Evolutionary conservation across 2,329 filamentous ascomycete species (phyloP).

Genomic region (Mariannaea sp.): DNA sequence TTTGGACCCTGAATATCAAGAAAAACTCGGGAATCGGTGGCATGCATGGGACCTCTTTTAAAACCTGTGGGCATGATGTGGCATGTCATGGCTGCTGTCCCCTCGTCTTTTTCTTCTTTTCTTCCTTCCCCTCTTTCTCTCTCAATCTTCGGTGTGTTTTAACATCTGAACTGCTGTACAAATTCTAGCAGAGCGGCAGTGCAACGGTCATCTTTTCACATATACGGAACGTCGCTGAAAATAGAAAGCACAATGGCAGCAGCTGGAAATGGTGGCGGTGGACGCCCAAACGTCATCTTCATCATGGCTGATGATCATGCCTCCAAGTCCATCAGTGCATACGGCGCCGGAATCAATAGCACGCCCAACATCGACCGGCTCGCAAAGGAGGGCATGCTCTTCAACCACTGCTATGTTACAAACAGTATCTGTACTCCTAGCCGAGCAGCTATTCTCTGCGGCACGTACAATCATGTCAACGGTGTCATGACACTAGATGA

Average conservation of each 20-base stretch:
- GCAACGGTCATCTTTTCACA: background rate
- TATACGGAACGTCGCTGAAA: background rate
- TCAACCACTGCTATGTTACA: constrained; percentile 60
- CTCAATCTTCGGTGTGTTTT: background rate
- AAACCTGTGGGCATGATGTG: constrained; percentile 7
- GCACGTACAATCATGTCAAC: constrained; percentile 59
- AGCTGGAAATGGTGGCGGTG: background rate
- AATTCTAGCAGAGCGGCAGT: background rate
- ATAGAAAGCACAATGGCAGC: constrained; percentile 13
- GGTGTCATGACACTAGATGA: constrained; percentile 54
- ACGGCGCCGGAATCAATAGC: constrained; percentile 56
- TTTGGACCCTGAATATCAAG: constrained; percentile 16
- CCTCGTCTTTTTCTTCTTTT: background rate
- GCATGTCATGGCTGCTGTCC: constrained; percentile 2
- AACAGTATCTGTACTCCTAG: constrained; percentile 59
- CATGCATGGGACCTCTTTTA: background rate
- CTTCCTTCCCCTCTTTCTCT: background rate
- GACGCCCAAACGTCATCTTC: constrained; percentile 46
- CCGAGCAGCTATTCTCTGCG: constrained; percentile 54
- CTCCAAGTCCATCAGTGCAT: constrained; percentile 53
- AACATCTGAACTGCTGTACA: background rate
- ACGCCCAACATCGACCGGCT: constrained; percentile 58
- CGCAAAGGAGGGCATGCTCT: constrained; percentile 54
- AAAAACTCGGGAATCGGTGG: constrained; percentile 24
- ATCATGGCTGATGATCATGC: constrained; percentile 62